Percentiles rank a stretch among this genome's conserved stretches.
Evolutionary conservation across 2,329 filamentous ascomycete genomes (phyloP).

Genomic region (Aureobasidium sp.): DNA sequence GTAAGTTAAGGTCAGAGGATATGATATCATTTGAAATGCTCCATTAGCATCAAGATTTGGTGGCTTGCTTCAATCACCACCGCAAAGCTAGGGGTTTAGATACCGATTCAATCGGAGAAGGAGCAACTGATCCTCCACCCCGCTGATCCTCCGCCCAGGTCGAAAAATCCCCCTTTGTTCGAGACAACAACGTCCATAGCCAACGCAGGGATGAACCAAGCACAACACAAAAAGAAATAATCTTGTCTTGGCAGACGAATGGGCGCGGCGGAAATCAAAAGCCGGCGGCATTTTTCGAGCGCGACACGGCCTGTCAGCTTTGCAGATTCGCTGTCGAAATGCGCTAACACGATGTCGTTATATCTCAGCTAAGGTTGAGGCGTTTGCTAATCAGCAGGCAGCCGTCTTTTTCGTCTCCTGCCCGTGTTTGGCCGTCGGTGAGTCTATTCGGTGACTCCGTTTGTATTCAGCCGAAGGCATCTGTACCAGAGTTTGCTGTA

Average conservation of each 20-base stretch:
- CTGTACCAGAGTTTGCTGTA: not conserved
- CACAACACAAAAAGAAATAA: not conserved
- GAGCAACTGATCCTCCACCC: conserved; percentile 10
- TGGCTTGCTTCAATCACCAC: conserved; percentile 1
- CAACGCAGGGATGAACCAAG: conserved; percentile 1
- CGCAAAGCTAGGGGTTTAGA: not conserved
- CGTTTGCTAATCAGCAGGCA: conserved; percentile 2
- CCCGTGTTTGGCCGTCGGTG: conserved; percentile 11
- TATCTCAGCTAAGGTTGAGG: conserved; percentile 7
- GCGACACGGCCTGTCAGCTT: not conserved
- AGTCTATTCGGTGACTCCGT: conserved; percentile 7
- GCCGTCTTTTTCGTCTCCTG: not conserved
- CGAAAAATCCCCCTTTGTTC: not conserved
- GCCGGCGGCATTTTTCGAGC: not conserved
- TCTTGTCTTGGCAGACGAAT: not conserved
- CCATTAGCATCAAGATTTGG: not conserved
- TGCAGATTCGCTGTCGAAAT: not conserved
- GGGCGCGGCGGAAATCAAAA: not conserved
- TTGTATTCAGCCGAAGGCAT: not conserved
- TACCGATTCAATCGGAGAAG: not conserved
- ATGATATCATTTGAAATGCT: not conserved
- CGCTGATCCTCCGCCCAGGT: not conserved
- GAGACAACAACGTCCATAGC: not conserved
- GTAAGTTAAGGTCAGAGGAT: not conserved
- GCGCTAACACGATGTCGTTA: conserved; percentile 4